These are phyloP conservation scores for Typha latifolia DNA, from an alignment of 176 grass and related monocot species.

Conservation along the genomic window DNA sequence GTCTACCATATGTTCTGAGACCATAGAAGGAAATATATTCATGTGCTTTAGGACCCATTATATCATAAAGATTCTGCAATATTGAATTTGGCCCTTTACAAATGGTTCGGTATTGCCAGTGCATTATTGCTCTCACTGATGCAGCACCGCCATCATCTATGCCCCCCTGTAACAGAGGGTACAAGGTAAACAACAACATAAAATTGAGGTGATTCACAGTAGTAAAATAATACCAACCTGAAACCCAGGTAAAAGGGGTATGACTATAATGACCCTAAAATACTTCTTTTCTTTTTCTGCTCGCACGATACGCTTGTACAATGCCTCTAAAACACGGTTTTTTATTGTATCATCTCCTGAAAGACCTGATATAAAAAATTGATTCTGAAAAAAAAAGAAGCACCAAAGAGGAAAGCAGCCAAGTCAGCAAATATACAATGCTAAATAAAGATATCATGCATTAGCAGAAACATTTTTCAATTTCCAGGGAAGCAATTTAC, in stretches of 20 bases:
- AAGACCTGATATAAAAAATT: conserved; percentile 92
- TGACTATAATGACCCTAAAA: conserved; percentile 71
- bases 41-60: conserved; percentile 52
- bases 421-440: conserved; percentile 5
- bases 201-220: conserved; percentile 4
- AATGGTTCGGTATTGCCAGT: conserved; percentile 80
- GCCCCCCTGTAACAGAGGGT: conserved; percentile 39
- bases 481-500: no score
- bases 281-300: conserved; percentile 56
- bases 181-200: conserved; percentile 1
- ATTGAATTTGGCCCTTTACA: conserved; percentile 75
- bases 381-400: conserved; percentile 53
- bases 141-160: conserved; percentile 73
- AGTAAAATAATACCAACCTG: conserved; percentile 37
- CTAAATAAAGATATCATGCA: conserved; percentile 1
- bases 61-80: conserved; percentile 57
- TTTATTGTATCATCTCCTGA: conserved; percentile 67
- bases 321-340: conserved; percentile 72
- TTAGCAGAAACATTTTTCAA: background rate
- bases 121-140: conserved; percentile 81
- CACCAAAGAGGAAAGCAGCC: conserved; percentile 4
- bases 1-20: conserved; percentile 58
- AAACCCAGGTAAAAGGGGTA: conserved; percentile 84
- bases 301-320: conserved; percentile 65
- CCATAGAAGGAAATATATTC: conserved; percentile 85